A percentile compares a stretch with the other conserved stretches of the same genome.
Conservation (phyloP, 495 filamentous ascomycete genomes). For the Thermothielavioides terrestris region DNA sequence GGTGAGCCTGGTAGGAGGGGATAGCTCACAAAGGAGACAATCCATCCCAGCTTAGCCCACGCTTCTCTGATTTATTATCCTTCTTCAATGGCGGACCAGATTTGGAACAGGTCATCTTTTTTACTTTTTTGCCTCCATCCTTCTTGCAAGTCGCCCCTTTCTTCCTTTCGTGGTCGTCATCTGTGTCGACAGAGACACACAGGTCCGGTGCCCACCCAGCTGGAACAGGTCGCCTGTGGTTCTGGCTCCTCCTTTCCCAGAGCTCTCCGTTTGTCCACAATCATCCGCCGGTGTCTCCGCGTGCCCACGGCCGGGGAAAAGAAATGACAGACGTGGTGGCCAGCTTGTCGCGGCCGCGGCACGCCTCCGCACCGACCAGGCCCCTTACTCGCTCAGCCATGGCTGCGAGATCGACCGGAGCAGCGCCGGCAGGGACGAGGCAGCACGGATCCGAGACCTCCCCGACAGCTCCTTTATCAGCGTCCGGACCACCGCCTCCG, state of each 20-base stretch:
- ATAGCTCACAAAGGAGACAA: conserved; percentile 34
- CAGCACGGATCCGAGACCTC: conserved; percentile 6
- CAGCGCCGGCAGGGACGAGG: neutral
- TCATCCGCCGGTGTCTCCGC: neutral
- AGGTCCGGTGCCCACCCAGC: neutral
- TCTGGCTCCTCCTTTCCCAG: neutral
- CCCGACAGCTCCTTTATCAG: neutral
- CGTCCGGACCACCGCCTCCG: neutral
- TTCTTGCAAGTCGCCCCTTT: neutral
- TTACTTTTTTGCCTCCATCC: neutral
- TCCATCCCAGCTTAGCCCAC: conserved; percentile 23
- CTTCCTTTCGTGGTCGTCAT: neutral
- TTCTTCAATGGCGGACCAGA: neutral
- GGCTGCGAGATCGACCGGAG: conserved; percentile 13
- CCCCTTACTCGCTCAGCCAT: conserved; percentile 23
- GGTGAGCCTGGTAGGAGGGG: conserved; percentile 19
- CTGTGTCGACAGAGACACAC: conserved; percentile 7
- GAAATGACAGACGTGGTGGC: conserved; percentile 26
- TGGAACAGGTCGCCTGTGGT: neutral
- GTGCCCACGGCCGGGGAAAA: neutral
- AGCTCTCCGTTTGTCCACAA: neutral
- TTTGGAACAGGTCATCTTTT: neutral
- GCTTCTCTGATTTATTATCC: conserved; percentile 16
- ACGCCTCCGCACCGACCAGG: conserved; percentile 6
- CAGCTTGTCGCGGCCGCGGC: conserved; percentile 8